phyloP scores from a whole-genome alignment of 495 filamentous ascomycete genomes.

The Aspergillus biplanus region DNA sequence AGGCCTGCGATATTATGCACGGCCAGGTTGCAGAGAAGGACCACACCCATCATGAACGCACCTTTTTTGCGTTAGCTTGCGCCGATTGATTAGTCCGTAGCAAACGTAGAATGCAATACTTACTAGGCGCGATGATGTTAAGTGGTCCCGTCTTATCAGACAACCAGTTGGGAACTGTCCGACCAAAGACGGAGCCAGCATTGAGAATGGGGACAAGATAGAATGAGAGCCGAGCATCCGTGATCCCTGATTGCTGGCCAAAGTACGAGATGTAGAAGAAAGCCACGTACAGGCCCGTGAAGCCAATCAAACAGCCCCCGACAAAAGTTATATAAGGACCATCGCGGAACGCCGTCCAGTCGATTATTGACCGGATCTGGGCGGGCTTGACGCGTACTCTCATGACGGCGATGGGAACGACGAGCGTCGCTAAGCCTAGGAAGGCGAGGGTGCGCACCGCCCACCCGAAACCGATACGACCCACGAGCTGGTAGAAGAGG shows the following conservation, averaged over 20 bases:
- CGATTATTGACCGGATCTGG: slow-evolving; percentile 26
- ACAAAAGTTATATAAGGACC: slow-evolving; percentile 33
- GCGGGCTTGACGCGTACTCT: slow-evolving; percentile 16
- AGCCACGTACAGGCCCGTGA: slow-evolving; percentile 25
- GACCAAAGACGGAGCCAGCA: slow-evolving; percentile 32
- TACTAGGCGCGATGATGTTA: neutral
- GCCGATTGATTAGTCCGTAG: neutral
- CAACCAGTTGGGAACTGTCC: slow-evolving; percentile 27
- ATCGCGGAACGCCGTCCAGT: slow-evolving; percentile 33
- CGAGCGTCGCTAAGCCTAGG: slow-evolving; percentile 44
- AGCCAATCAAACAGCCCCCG: slow-evolving; percentile 26
- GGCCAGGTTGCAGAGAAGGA: slow-evolving; percentile 9
- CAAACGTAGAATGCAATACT: neutral
- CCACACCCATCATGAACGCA: neutral
- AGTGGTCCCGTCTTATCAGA: slow-evolving; percentile 22
- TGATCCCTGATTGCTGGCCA: slow-evolving; percentile 15
- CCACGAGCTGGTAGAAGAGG: slow-evolving; percentile 48
- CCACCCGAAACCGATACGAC: slow-evolving; percentile 55
- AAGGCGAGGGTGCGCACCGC: slow-evolving; percentile 54
- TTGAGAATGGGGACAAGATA: slow-evolving; percentile 34
- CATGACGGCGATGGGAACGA: slow-evolving; percentile 41
- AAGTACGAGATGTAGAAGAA: slow-evolving; percentile 34
- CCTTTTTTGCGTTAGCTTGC: neutral
- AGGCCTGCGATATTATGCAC: slow-evolving; percentile 32
- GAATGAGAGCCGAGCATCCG: slow-evolving; percentile 22